These are phyloP conservation scores for Quercus rubra DNA, from an alignment of 306 rosid genomes.

Conservation along the genomic window DNA sequence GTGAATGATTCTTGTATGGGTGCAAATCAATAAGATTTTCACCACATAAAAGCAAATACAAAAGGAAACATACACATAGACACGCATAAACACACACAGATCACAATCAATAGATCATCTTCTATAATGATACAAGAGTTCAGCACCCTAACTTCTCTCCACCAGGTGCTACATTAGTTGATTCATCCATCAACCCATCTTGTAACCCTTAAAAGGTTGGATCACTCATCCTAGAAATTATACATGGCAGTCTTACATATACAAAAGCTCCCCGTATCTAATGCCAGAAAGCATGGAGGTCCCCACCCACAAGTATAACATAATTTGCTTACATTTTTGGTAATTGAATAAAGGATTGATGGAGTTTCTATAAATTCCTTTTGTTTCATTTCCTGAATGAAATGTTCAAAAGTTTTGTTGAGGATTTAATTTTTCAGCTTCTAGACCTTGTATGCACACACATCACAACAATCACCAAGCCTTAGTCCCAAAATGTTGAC, in stretches of 20 bases:
- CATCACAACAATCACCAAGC: no score
- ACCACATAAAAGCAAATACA: background rate
- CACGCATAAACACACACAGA: background rate
- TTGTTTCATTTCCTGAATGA: background rate
- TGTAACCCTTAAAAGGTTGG: background rate
- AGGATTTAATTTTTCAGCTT: background rate
- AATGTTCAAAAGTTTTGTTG: background rate
- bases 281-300: background rate
- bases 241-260: background rate
- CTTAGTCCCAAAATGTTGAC: no score
- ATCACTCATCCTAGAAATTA: background rate
- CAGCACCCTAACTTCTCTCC: background rate
- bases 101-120: background rate
- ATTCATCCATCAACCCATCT: background rate
- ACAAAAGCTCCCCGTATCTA: background rate
- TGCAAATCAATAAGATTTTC: background rate
- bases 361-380: background rate
- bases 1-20: background rate
- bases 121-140: background rate
- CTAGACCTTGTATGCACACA: background rate
- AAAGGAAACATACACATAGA: background rate
- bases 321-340: background rate
- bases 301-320: background rate
- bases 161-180: background rate
- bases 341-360: background rate